Evolutionary conservation across 768 basidiomycete genomes (phyloP), one percentile per base, ranked within the genome.

Genomic region (Tricholoma hemisulphureum): DNA sequence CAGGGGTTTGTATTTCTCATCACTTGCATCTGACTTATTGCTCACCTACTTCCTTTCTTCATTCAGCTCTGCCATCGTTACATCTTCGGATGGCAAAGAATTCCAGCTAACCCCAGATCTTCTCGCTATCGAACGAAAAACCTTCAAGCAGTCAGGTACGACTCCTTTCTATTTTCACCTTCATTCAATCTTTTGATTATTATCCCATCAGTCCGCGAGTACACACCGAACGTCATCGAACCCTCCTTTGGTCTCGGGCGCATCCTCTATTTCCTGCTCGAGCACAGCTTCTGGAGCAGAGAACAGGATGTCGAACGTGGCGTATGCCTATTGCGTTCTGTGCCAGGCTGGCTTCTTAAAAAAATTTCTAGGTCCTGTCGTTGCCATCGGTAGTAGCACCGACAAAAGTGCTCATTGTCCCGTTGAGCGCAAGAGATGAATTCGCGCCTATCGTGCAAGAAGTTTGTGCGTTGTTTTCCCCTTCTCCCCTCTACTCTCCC

Each of bases 181-280:
- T 41, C 55, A 6, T 32, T 9, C 13, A 20, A 4, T 51, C n/a
- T 24, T 52, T 28, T 46, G n/a, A 11, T 7, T 50, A 53, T 50
- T 48, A 68, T 28, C 55, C 54, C 57, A 56, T 34, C 68, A 97
- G 95, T 93, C 63, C 92, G 96, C 62, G 95, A 98, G 75, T 97
- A 83, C 75, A 93, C 87, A 55, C 97, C 96, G 34, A 98, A 98
- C 73, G 97, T 99, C 72, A 96, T 98, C 71, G 96, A 98, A 71
- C 95, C 97, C 21, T 99, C 97, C 4, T 97, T 98, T 74, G 96
- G 97, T 58, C 85, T 98, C 63, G 96, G 96, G 54, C 93, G 96
- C 55, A 97, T 98, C 66, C 79, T 98, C 46, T 98, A 98, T 73
- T 86, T 85, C 26, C 80, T 98, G 52, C 85, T 99, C 31, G 97